phyloP scores from a whole-genome alignment of 2,329 filamentous ascomycete species.

The Chrysoporthe puriensis region DNA sequence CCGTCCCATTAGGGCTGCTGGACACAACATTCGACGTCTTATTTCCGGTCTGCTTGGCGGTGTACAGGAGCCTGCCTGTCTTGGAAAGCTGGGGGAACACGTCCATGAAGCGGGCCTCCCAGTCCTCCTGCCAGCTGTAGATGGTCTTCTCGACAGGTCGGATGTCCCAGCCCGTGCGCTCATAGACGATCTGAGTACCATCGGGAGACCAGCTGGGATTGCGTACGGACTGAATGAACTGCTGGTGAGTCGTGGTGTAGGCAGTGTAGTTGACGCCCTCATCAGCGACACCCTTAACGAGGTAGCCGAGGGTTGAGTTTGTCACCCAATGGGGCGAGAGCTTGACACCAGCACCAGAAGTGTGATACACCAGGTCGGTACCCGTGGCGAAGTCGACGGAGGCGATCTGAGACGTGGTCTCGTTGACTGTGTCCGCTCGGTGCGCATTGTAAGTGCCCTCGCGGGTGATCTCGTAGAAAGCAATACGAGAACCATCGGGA shows the following conservation, averaged over 20 bases:
- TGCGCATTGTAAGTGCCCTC: conserved; percentile 45
- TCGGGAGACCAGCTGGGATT: conserved; percentile 41
- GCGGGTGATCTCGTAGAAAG: conserved; percentile 45
- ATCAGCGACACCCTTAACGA: conserved; percentile 35
- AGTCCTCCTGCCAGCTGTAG: conserved; percentile 44
- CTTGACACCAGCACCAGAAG: conserved; percentile 37
- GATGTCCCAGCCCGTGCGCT: conserved; percentile 36
- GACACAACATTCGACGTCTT: conserved; percentile 39
- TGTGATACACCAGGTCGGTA: conserved; percentile 37
- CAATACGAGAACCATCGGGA: conserved; percentile 39
- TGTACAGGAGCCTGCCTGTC: conserved; percentile 38
- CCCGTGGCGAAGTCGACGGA: conserved; percentile 46
- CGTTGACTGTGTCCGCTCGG: conserved; percentile 31
- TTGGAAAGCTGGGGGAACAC: conserved; percentile 43
- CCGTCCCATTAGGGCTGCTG: conserved; percentile 36
- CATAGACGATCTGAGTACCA: conserved; percentile 33
- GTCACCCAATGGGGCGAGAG: conserved; percentile 34
- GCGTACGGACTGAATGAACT: conserved; percentile 25
- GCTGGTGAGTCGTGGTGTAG: conserved; percentile 27
- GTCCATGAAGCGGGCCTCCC: conserved; percentile 48
- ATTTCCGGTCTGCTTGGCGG: conserved; percentile 45
- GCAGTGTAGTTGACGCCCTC: conserved; percentile 38
- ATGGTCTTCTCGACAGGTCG: conserved; percentile 42
- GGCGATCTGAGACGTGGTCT: conserved; percentile 37
- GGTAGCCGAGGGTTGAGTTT: conserved; percentile 33